Percentiles rank a stretch among this genome's conserved stretches.
Conservation (phyloP, 352 stramenopile species). For the Plasmopara viticola region DNA sequence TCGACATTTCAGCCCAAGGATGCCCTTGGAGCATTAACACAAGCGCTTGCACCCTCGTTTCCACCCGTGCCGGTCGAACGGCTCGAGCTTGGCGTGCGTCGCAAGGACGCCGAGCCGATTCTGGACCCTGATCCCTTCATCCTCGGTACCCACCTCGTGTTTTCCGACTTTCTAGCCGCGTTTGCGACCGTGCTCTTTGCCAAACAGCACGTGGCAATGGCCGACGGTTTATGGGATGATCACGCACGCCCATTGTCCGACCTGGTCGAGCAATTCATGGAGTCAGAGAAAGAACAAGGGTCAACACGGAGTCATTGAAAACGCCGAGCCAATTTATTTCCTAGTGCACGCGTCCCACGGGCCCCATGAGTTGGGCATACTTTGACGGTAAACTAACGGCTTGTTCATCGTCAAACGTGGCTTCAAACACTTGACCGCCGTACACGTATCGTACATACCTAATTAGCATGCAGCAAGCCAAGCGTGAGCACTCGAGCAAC, state of each 20-base stretch:
- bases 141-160: slow-evolving; percentile 37
- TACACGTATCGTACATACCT: slow-evolving; percentile 79
- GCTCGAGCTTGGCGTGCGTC: slow-evolving; percentile 5
- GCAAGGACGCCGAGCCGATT: slow-evolving; percentile 20
- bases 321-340: background rate
- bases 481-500: too few species aligned
- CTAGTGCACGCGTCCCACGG: slow-evolving; percentile 58
- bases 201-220: slow-evolving; percentile 23
- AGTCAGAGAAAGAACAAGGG: slow-evolving; percentile 8
- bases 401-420: slow-evolving; percentile 73
- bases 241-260: slow-evolving; percentile 27
- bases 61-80: slow-evolving; percentile 13
- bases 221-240: slow-evolving; percentile 3
- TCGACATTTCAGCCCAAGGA: slow-evolving; percentile 22
- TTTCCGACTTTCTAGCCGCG: slow-evolving; percentile 54
- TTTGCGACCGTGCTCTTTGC: slow-evolving; percentile 43
- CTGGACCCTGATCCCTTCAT: slow-evolving; percentile 29
- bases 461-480: too few species aligned
- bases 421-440: slow-evolving; percentile 69
- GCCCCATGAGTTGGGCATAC: slow-evolving; percentile 65
- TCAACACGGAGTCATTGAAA: background rate
- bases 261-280: slow-evolving; percentile 44
- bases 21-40: slow-evolving; percentile 22
- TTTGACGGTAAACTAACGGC: slow-evolving; percentile 63
- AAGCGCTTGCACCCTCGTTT: slow-evolving; percentile 13